Base-by-base conservation (phyloP, 108 stramenopile genomes). In the Fistulifera solaris region DNA sequence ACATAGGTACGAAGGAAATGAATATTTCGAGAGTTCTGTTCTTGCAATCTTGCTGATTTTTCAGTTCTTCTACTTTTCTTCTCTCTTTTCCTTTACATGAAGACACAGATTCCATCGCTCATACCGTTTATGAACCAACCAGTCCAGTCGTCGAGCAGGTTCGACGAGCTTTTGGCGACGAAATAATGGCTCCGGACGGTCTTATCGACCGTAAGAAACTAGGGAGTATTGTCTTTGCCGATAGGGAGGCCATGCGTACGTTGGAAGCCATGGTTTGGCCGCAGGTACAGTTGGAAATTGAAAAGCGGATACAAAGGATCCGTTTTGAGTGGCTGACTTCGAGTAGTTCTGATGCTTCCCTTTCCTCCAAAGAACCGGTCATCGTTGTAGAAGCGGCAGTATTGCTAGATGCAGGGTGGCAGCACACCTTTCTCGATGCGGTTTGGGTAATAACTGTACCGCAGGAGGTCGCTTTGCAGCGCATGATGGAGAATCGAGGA, bases 191-290 rank as follows among this genome's bases (percentile, higher is more conserved):
- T 11, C 17, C 53, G 17, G 16, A 56, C 22, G 64, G 70, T 18
- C 27, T 41, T 12, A 45, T 65, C 10, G 49, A 65, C 54, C 62
- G 88, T 18, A 78, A 76, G 57, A 70, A 76, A 43, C 54, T 89
- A 43, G 88, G 88, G 4, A 53, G 68, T 6, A 85, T 89, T 61
- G 83, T 89, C 8, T 89, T 89, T 72, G 53, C 68, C 15, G 81
- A 87, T 59, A 51, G 63, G 13, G 52, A 47, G 10, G 67, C 65
- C 14, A 83, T 83, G 83, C 39, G 72, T 63, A 71, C 66, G 60
- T 60, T 90, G 49, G 89, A 90, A 67, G 46, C 40, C 7, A 78
- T 83, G 25, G 89, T 90, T 1, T 90, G 89, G 89, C 89, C 89
- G 5, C 80, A 84, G 50, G 78, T 84, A n/a, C 66, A 74, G 47